Evolutionary conservation across 257 asterid genomes (phyloP).

Genomic region (Rhazya stricta): DNA sequence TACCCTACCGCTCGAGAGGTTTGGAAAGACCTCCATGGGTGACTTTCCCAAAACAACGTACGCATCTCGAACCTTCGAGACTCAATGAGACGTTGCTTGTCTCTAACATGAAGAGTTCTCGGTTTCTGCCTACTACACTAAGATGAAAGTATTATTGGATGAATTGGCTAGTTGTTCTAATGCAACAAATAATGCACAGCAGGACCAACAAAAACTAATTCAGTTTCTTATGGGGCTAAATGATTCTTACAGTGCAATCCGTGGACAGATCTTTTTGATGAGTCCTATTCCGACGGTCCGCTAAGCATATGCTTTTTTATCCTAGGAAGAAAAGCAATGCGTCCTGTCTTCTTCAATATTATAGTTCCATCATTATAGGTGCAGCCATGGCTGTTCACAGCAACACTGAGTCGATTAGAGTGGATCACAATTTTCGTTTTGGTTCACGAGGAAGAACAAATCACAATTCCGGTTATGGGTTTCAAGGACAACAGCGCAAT

Average conservation of each 20-base stretch:
- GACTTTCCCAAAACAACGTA: conserved; percentile 12
- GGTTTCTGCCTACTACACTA: neutral
- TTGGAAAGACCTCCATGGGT: neutral
- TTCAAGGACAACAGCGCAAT: neutral
- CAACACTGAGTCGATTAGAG: neutral
- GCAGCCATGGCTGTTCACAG: neutral
- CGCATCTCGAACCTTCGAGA: neutral
- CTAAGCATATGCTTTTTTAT: neutral
- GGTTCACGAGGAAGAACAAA: neutral
- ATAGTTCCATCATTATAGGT: neutral
- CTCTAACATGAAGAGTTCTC: neutral
- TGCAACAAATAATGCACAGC: neutral
- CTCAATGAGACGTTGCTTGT: neutral
- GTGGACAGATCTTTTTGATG: neutral
- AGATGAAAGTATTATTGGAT: neutral
- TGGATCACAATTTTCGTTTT: neutral
- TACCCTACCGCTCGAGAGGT: neutral
- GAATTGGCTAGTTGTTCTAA: neutral
- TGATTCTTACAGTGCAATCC: neutral
- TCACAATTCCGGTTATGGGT: no score
- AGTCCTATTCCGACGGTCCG: neutral
- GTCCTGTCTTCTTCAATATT: neutral
- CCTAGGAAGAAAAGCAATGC: neutral
- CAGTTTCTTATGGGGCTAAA: conserved; percentile 7
- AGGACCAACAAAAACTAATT: neutral